phyloP scores from a whole-genome alignment of 805 yeast species.

The Wickerhamomyces hampshirensis region DNA sequence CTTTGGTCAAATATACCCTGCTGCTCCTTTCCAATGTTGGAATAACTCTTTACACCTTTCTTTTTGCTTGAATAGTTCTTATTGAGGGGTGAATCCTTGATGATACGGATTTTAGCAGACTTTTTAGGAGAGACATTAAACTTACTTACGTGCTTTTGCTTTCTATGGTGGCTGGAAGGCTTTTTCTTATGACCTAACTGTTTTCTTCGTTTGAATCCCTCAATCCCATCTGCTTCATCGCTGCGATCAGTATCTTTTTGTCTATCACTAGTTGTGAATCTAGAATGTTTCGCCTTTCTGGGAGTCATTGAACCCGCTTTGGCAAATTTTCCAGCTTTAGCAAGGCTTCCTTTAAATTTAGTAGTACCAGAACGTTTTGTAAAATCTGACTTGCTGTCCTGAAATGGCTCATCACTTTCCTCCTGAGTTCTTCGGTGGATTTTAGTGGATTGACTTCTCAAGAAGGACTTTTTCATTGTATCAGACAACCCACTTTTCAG shows the following conservation, averaged over 20 bases:
- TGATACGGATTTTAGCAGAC: slow-evolving; percentile 2
- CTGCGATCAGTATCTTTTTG: neutral
- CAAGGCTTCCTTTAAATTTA: neutral
- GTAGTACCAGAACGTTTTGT: neutral
- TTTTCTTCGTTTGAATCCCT: neutral
- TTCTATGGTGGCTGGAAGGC: neutral
- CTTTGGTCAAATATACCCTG: neutral
- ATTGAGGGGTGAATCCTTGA: too few species aligned
- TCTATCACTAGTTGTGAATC: slow-evolving; percentile 11
- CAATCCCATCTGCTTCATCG: neutral
- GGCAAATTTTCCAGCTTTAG: slow-evolving; percentile 10
- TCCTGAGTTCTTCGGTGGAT: neutral
- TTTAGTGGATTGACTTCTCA: slow-evolving; percentile 7
- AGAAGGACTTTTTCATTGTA: slow-evolving; percentile 10
- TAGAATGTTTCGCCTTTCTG: slow-evolving; percentile 3
- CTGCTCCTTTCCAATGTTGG: slow-evolving; percentile 1
- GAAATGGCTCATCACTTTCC: neutral
- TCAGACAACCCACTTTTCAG: slow-evolving; percentile 9
- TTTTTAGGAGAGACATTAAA: slow-evolving; percentile 1
- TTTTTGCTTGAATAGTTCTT: too few species aligned
- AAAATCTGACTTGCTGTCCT: neutral
- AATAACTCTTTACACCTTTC: too few species aligned
- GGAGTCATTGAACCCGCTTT: slow-evolving; percentile 6
- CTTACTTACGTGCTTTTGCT: slow-evolving; percentile 2
- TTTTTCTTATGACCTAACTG: neutral